Conservation (phyloP, 257 asterid species). For the Solanum pimpinellifolium region DNA sequence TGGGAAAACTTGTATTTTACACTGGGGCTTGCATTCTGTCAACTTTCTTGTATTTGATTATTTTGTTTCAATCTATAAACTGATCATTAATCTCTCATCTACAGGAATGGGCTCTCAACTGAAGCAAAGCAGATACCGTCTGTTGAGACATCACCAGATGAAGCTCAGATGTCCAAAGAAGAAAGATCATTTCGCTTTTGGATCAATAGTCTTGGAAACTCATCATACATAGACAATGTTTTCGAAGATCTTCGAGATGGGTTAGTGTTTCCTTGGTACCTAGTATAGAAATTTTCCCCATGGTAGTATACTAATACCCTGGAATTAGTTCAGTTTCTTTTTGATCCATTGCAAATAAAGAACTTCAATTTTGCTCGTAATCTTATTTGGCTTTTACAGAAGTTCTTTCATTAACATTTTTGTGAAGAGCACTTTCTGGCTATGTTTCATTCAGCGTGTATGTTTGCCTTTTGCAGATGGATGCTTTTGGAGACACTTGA, state of each 20-base stretch:
- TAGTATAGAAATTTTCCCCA: not conserved
- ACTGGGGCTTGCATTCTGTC: not conserved
- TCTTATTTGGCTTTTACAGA: not conserved
- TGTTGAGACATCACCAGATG: slow-evolving; percentile 80
- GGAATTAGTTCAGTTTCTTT: not conserved
- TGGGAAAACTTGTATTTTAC: not conserved
- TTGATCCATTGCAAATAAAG: not conserved
- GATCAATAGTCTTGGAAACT: slow-evolving; percentile 90
- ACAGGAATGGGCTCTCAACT: slow-evolving; percentile 69
- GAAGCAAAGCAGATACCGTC: slow-evolving; percentile 43
- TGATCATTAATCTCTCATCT: not conserved
- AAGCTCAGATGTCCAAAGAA: slow-evolving; percentile 80
- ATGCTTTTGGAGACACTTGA: slow-evolving; percentile 80
- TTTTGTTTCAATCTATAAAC: not conserved
- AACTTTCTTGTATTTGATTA: not conserved
- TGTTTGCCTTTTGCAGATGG: slow-evolving; percentile 51
- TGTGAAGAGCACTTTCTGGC: not conserved
- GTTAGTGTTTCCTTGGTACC: slow-evolving; percentile 19
- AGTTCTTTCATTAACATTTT: not conserved
- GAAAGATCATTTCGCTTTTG: slow-evolving; percentile 94
- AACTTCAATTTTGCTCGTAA: not conserved
- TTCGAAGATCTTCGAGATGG: slow-evolving; percentile 85
- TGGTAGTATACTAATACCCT: not conserved
- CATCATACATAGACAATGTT: slow-evolving; percentile 49
- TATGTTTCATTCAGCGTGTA: not conserved